Evolutionary conservation across 768 basidiomycete genomes (phyloP), one percentile per base, ranked within the genome.

Genomic region (Termitomyces sp.): DNA sequence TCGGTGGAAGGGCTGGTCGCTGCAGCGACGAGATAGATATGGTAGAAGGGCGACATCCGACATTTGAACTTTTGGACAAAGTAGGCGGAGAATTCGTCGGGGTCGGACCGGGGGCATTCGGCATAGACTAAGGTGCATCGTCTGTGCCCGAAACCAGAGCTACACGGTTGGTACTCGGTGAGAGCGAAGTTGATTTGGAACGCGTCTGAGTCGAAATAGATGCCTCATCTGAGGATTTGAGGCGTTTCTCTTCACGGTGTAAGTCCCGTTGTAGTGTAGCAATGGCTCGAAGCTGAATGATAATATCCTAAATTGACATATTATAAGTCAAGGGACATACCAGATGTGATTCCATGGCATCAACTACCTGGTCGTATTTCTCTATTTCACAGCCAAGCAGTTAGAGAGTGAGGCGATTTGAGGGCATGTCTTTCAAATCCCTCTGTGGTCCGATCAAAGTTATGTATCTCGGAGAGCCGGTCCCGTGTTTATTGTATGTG

Each of bases 1-100:
- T 92, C 54, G 81, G 81, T 20, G 87, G 87, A 57, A 87, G 77
- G 5, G 79, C 72, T 1, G 85, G 87, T 26, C 90, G 81, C 45
- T 89, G 86, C 12, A 93, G 80, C 6, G 90, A 89, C 12, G 89
- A 91, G 38, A 92, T 77, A 4, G 90, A 91, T 42, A 93, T 88
- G 13, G 87, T 81, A 8, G 90, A 92, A 46, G 81, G 85, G 6
- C 91, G 83, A 44, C 88, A 81, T 36, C 75, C 74, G 46, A 74
- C 66, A 61, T 51, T 70, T 26, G 61, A 60, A 60, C 64, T 63
- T 46, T 33, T 42, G 24, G 62, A 71, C 47, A 68, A 69, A 30
- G 66, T 71, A 38, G 68, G 73, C 58, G 70, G 79, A 65, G 72
- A 68, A 63, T 64, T 61, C 13, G 70, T 71, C 47, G 71, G 63